Base-by-base conservation (phyloP, 192 early-diverging fungal genomes). In the Coemansia sp. region DNA sequence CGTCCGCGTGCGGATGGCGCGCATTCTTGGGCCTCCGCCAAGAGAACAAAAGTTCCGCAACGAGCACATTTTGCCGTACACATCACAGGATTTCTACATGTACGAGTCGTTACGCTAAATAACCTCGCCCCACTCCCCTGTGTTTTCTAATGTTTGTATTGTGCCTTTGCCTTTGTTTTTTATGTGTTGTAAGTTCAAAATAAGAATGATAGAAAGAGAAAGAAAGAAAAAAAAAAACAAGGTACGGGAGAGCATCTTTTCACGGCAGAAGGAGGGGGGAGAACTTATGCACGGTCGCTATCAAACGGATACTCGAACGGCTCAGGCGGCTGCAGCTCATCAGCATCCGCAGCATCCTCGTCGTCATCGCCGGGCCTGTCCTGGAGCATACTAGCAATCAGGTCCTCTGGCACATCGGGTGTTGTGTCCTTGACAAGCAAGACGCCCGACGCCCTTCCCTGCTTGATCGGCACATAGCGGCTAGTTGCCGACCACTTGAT, bases 401-500 rank as follows among this genome's bases (percentile, higher is more conserved):
- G 65, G 19, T 91, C 91, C 72, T 92, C 95, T n/a, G 89, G 87
- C 68, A 93, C 89, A 4, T 74, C 85, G 0, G 90, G 90, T 59
- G 73, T 74, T 48, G 80, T 87, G 80, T 98, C 94, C 65, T 82
- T 69, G 75, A 99, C 77, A 50, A 99, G 71, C n/a, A 93, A 63
- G 70, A 99, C 96, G 20, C 97, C 97, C 17, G 92, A 68, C 19
- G 46, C 46, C 22, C 62, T 54, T 74, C 90, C 87, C 72, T 87
- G 88, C 79, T 93, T 96, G 52, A 98, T 86, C 20, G 97, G 95
- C 29, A 90, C 84, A 75, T 97, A 99, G 35, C 95, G 89, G 9
- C 89, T 78, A 59, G 89, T 89, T 35, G 89, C 87, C 50, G 94
- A 88, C 80, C 95, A 95, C 32, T 88, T 83, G 67, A 98, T 89